Evolutionary conservation across 345 rosid species (phyloP), one percentile per base, ranked within the genome.

Genomic region (Acer yangbiense): DNA sequence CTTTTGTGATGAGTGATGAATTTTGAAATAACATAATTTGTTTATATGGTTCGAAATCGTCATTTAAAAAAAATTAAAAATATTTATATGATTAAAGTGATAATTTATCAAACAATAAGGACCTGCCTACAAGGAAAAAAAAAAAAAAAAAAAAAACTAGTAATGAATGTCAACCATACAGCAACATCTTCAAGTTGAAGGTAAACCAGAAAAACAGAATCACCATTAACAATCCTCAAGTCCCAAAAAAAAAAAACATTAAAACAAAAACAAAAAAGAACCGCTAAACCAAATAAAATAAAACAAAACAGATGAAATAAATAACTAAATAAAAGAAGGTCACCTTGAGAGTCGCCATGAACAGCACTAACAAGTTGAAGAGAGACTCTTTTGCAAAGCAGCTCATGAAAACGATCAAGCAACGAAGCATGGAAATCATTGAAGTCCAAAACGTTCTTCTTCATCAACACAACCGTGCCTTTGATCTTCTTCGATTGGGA

Each of bases 391-490:
- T 81, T 81, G 23, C 97, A 93, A 8, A 90, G 43, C 79, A 93
- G 69, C 75, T 95, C 98, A 21, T 88, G 85, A 52, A 93, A 13
- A 9, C 90, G 78, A 74, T 93, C 99, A 18, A 90, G 88, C 46
- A 92, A 3, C 14, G 94, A 86, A 68, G 91, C 92, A 11, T 80
- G 41, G 73, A 90, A 89, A 80, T 95, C 98, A 72, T 86, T 93
- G 86, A 93, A 89, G 77, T 91, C 98, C 81, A 95, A 79, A 61
- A 91, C 96, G 76, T 92, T 92, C 81, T 95, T 93, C 85, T 91
- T 95, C 96, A 92, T 95, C 89, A 95, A 79, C 71, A 92, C 91
- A 57, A 89, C 97, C 16, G 81, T 91, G 8, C 98, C 98, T 69
- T 60, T 85, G 71, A 93, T 87, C 82, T 85, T 89, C 78, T 66